These are phyloP conservation scores for Garcia nutans DNA, from an alignment of 345 rosid genomes.

Conservation along the genomic window DNA sequence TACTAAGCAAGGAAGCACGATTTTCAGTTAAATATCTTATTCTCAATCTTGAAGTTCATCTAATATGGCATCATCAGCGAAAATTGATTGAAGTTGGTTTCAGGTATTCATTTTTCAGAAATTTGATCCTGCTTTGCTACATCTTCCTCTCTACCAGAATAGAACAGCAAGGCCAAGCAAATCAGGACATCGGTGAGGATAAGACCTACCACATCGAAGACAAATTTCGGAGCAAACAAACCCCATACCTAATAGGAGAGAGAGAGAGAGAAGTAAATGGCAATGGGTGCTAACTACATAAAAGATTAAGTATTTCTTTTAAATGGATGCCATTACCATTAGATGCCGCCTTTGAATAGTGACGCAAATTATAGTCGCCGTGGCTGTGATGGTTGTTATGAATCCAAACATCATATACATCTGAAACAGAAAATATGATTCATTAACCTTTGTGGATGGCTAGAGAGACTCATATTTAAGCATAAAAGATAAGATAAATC, in stretches of 20 bases:
- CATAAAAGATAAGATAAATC: not conserved
- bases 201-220: constrained; percentile 73
- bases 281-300: not conserved
- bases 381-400: constrained; percentile 47
- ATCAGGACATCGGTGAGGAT: constrained; percentile 59
- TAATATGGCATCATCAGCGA: not conserved
- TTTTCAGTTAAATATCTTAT: not conserved
- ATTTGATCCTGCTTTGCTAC: not conserved
- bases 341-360: constrained; percentile 84
- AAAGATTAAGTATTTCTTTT: not conserved
- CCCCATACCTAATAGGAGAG: constrained; percentile 87
- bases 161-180: constrained; percentile 64
- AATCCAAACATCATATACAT: constrained; percentile 72
- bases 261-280: not conserved
- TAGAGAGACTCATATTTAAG: not conserved
- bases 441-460: constrained; percentile 7
- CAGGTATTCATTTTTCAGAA: not conserved
- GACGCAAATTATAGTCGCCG: constrained; percentile 74
- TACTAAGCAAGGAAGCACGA: not conserved
- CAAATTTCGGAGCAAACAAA: constrained; percentile 88
- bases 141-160: constrained; percentile 13
- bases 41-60: not conserved
- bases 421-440: constrained; percentile 33
- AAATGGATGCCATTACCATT: constrained; percentile 48
- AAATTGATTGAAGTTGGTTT: not conserved